Evolutionary conservation across 495 filamentous ascomycete species (phyloP), one percentile per base, ranked within the genome.

Genomic region (Ramalina intermedia): DNA sequence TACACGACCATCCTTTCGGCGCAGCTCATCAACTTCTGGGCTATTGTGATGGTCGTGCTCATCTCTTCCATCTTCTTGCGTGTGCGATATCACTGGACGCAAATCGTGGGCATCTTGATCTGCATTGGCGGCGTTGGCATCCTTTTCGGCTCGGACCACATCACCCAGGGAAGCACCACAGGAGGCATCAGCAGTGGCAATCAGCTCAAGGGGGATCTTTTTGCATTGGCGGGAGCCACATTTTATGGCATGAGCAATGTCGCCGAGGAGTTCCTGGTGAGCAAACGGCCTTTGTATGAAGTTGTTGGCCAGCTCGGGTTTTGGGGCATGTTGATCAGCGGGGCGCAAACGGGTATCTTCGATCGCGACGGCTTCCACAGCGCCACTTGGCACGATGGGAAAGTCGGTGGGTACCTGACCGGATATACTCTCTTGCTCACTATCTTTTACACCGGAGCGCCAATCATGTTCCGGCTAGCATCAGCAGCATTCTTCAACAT

Each of bases 1-100:
- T 93, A 95, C 66, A 93, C 88, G 43, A 91, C 80, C 59, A 59
- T 59, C 43, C 35, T 59, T 8, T 91, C 85, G 46, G 88, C 85
- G 8, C 89, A 96, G 67, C 73, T 98, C 29, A 88, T 98, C 66
- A 94, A 94, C 72, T 96, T 98, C 75, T 98, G 91, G 90, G 82
- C 89, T 55, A 98, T 98, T 52, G 85, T 90, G 17, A 79, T 91
- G 49, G 91, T 98, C 24, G 87, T 96, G 23, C 61, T 82, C 51
- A 65, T 96, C 57, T 95, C 89, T 8, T 85, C 89, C 66, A 41
- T 80, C 40, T 71, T 95, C 60, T 75, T 98, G 21, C 70, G 69
- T 35, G 91, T 98, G 21, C 85, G 91, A 47, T 98, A 98, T 70
- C 84, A 87, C 63, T 65, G 73, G 56, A 73, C 82, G 21, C 93